Base-by-base conservation (phyloP, 768 basidiomycete genomes). In the Amanita rimosa region DNA sequence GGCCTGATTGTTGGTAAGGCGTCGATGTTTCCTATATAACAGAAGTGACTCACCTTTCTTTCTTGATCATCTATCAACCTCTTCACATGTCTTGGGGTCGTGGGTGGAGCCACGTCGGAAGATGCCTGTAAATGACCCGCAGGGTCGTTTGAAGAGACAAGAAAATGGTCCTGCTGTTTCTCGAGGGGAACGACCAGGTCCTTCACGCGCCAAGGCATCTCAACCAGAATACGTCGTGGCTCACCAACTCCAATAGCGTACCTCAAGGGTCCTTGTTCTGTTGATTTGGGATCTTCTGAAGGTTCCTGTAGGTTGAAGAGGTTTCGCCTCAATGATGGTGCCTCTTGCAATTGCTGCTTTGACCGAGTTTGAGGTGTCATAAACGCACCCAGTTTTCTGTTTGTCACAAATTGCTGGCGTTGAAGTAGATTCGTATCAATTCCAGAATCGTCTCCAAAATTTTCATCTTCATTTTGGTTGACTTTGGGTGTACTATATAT, bases 321-420 rank as follows among this genome's bases (percentile, higher is more conserved):
- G 22, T 35, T 45, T 17, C 33, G 44, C 6, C 29, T 22, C 5
- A 45, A 46, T 43, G 46, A 38, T 36, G 29, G 39, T 11, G 10
- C 35, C 33, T 19, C 36, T 37, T 24, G 45, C 24, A 3, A 44
- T 8, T 14, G 50, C 9, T 22, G 33, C 45, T 49, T 58, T 8
- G 55, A 54, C 14, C 60, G 59, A 11, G 59, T 56, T 60, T 81
- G 80, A 0, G 81, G 81, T 1, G 78, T 82, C 76, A 79, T 76
- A 63, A 82, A 83, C 4, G 63, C 61, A 16, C 67, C 65, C 13
- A 69, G 49, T 27, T n/a, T 53, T 47, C 37, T 54, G 35, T 44
- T 36, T 46, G 33, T 51, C n/a, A 14, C 26, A 31, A 43, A 37
- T 26, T 43, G 5, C 34, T 48, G 46, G 36, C 41, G 19, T 37